Base-by-base conservation (phyloP, 208 protist species). In the Leishmania amazonensis region DNA sequence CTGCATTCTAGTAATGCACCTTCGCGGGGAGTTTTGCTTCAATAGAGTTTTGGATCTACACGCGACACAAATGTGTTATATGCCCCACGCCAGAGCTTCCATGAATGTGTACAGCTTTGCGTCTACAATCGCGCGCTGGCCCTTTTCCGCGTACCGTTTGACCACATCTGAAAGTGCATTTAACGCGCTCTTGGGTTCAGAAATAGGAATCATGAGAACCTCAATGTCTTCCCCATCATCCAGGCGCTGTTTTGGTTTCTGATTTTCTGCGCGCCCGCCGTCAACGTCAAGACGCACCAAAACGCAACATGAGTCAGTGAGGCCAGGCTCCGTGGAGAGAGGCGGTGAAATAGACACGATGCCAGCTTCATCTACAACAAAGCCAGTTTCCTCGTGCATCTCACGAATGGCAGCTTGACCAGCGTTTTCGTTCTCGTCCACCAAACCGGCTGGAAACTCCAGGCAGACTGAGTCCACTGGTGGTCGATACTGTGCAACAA, bases 301-400 rank as follows among this genome's bases (percentile, higher is more conserved):
- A 19, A 88, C 76, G 40, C 89, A 93, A 75, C 90, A 95, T 24
- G 91, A 92, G 81, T 97, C 89, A 9, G 85, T 95, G 31, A 97
- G 54, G 1, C 94, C 91, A 40, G 92, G 91, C 74, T 97, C 92
- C 49, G 84, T 85, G 45, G 82, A 90, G 71, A 94, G 73, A 3
- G 86, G 80, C 51, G 86, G 79, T 24, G 88, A 91, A 58, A 94
- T 71, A 53, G 57, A 87, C 5, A 89, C 60, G 42, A 94, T 87
- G 53, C 89, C 80, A 64, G 86, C 71, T 79, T 85, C 72, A 21
- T 64, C 76, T 11, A 85, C 91, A 45, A 88, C 49, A 85, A 92
- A 97, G 28, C 94, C 94, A 1, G 94, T 97, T 85, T 98, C 93
- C 80, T 98, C 93, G 38, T 90, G 83, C 57, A 98, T 75, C 78